Percentiles rank a stretch among this genome's conserved stretches.
Evolutionary conservation across 2,329 filamentous ascomycete genomes (phyloP).

Genomic region (Cercospora brassicicola): DNA sequence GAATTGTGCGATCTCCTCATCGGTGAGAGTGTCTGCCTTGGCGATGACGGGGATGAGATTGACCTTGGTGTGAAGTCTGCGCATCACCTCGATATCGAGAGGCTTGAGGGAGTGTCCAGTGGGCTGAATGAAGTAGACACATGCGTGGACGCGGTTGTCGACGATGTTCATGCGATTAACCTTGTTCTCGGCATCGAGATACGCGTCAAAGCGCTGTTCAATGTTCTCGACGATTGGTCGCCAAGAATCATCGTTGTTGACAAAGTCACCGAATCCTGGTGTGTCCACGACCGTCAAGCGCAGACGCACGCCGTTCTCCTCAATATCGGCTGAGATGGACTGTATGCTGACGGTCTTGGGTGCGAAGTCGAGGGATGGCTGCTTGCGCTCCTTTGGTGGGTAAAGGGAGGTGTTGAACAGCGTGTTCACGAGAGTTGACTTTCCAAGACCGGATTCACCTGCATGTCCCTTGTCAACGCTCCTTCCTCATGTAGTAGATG

Average conservation of each 20-base stretch:
- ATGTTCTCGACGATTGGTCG: constrained; percentile 99
- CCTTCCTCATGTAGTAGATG: neutral
- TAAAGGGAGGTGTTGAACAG: constrained; percentile 99
- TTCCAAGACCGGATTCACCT: constrained; percentile 99
- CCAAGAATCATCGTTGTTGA: constrained; percentile 99
- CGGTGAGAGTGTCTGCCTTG: constrained; percentile 96
- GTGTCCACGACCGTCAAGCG: constrained; percentile 96
- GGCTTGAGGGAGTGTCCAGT: constrained; percentile 98
- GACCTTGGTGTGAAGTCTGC: constrained; percentile 98
- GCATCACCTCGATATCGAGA: constrained; percentile 98
- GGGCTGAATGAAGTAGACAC: constrained; percentile 99
- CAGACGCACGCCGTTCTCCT: constrained; percentile 96
- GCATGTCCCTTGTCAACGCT: constrained; percentile 22
- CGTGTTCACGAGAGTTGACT: constrained; percentile 98
- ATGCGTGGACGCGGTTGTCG: constrained; percentile 97
- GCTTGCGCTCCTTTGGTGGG: constrained; percentile 97
- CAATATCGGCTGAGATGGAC: constrained; percentile 66
- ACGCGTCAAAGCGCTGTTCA: constrained; percentile 97
- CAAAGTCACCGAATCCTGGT: constrained; percentile 96
- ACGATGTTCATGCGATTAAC: constrained; percentile 99
- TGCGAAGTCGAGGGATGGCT: constrained; percentile 94
- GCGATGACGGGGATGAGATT: constrained; percentile 99
- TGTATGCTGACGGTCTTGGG: constrained; percentile 71
- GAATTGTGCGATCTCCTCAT: constrained; percentile 91
- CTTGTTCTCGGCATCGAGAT: constrained; percentile 99